Evolutionary conservation across 2,329 filamentous ascomycete genomes (phyloP).

Genomic region (Ophiostoma australiae): DNA sequence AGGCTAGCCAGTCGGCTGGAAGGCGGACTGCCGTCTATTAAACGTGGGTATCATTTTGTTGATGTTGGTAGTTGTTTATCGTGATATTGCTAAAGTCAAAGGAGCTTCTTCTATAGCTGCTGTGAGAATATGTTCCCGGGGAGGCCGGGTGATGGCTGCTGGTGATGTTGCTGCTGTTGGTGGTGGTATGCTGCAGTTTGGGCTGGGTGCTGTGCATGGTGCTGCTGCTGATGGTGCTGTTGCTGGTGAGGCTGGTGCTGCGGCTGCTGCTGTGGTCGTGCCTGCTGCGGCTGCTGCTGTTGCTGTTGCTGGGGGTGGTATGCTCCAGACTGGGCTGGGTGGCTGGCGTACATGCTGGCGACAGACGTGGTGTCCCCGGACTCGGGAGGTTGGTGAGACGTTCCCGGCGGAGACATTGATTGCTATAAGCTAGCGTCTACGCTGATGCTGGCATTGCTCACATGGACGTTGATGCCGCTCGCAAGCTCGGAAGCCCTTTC

Average conservation of each 20-base stretch:
- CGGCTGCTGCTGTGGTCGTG: neutral
- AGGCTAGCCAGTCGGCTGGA: neutral
- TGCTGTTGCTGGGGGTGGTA: constrained; percentile 24
- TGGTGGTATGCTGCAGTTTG: constrained; percentile 20
- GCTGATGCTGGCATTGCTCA: neutral
- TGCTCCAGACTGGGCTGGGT: constrained; percentile 29
- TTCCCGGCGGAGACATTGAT: constrained; percentile 49
- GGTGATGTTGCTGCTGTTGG: constrained; percentile 20
- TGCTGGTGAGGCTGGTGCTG: constrained; percentile 20
- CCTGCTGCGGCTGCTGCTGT: constrained; percentile 12
- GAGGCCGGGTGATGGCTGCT: constrained; percentile 19
- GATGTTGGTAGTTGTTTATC: neutral
- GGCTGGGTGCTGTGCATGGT: constrained; percentile 11
- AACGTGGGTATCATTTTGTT: neutral
- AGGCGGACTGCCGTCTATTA: neutral
- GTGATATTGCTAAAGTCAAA: neutral
- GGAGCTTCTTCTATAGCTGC: constrained; percentile 17
- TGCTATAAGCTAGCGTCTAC: constrained; percentile 43
- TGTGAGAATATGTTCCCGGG: constrained; percentile 18
- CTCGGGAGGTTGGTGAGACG: constrained; percentile 36
- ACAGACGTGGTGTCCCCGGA: constrained; percentile 41
- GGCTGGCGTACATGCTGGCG: constrained; percentile 34
- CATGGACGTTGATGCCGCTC: constrained; percentile 35
- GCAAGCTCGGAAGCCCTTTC: constrained; percentile 67
- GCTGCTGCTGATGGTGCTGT: constrained; percentile 17